phyloP scores from a whole-genome alignment of 176 grass and related monocot genomes.

The Oryza meyeriana region DNA sequence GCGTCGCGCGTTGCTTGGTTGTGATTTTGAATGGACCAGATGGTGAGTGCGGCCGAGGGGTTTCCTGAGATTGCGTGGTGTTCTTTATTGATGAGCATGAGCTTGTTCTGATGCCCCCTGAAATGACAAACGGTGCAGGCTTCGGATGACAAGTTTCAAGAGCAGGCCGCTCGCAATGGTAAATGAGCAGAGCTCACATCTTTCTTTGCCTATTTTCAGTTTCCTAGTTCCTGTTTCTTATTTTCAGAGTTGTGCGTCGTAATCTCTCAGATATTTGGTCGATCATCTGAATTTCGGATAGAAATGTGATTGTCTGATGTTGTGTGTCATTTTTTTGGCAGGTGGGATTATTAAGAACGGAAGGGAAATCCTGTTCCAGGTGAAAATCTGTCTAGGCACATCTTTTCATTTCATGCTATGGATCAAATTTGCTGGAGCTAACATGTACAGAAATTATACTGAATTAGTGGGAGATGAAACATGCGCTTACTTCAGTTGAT shows the following conservation, averaged over 20 bases:
- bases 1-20: background rate
- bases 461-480: background rate
- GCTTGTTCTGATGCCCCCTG: slow-evolving; percentile 2
- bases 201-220: background rate
- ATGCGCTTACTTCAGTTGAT: background rate
- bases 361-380: slow-evolving; percentile 92
- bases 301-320: background rate
- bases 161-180: slow-evolving; percentile 32
- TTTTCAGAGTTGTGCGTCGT: background rate
- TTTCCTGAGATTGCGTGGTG: background rate
- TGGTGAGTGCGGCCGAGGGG: slow-evolving; percentile 28
- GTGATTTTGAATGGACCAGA: slow-evolving; percentile 34
- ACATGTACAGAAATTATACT: background rate
- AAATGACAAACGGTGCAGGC: slow-evolving; percentile 31
- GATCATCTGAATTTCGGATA: background rate
- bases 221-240: background rate
- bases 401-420: background rate
- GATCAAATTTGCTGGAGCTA: background rate
- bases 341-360: slow-evolving; percentile 64
- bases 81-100: background rate
- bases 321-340: background rate
- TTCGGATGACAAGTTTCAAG: slow-evolving; percentile 39
- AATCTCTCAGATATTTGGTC: background rate
- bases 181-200: background rate
- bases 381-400: slow-evolving; percentile 7